A percentile compares a stretch with the other conserved stretches of the same genome.
phyloP scores from a whole-genome alignment of 257 asterid species.

The Gardenia jasminoides region DNA sequence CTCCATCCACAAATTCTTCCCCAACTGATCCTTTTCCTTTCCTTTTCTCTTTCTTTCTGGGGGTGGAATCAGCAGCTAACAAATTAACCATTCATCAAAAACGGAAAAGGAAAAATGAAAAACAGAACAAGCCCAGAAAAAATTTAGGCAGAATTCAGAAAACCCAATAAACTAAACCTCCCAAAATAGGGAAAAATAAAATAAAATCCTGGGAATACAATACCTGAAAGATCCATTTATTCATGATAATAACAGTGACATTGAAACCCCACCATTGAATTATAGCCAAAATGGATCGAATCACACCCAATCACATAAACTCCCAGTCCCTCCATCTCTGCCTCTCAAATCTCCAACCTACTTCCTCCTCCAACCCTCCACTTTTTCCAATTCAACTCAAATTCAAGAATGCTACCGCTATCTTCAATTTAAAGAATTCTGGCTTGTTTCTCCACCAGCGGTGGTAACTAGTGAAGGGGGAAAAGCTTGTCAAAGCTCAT shows the following conservation, averaged over 20 bases:
- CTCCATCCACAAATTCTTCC: not conserved
- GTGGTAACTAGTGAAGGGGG: no score
- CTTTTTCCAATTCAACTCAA: not conserved
- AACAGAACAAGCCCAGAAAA: not conserved
- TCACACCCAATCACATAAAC: slow-evolving; percentile 31
- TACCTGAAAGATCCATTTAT: slow-evolving; percentile 55
- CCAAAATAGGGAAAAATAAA: not conserved
- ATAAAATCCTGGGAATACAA: not conserved
- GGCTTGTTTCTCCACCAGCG: no score
- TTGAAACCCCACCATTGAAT: slow-evolving; percentile 55
- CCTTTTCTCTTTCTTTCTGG: not conserved
- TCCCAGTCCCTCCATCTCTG: slow-evolving; percentile 33
- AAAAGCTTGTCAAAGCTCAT: no score
- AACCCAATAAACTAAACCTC: not conserved
- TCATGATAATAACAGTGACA: slow-evolving; percentile 53
- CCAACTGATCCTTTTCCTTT: not conserved
- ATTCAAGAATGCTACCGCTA: no score
- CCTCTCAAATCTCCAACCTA: not conserved
- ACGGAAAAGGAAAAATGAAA: not conserved
- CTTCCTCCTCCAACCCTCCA: not conserved
- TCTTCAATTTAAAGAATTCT: no score
- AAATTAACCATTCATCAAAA: not conserved
- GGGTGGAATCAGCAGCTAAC: not conserved
- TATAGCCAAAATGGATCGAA: slow-evolving; percentile 39
- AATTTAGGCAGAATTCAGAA: not conserved